Percentiles rank a stretch among this genome's conserved stretches.
Conservation (phyloP, 2,329 filamentous ascomycete genomes). For the Ilyonectria destructans region DNA sequence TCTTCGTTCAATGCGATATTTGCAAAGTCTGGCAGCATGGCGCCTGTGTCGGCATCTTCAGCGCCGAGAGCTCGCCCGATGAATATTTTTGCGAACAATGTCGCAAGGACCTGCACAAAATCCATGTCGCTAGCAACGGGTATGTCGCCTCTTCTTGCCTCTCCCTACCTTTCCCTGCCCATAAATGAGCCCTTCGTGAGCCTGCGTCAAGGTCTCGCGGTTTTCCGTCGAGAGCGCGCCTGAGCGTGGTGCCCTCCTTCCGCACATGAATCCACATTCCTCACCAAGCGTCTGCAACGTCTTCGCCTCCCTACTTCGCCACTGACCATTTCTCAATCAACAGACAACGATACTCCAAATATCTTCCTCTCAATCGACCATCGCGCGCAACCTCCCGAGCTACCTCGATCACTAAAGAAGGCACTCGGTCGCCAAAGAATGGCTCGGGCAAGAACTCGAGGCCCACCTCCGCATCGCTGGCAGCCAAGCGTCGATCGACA, state of each 20-base stretch:
- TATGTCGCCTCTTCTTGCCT: slow-evolving; percentile 65
- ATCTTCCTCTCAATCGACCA: slow-evolving; percentile 72
- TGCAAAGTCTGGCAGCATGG: slow-evolving; percentile 99
- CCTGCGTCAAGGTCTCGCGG: neutral
- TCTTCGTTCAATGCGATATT: slow-evolving; percentile 98
- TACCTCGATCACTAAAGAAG: slow-evolving; percentile 68
- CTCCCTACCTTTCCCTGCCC: neutral
- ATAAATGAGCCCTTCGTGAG: neutral
- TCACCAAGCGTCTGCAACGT: neutral
- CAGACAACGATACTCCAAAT: slow-evolving; percentile 79
- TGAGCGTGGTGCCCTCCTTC: slow-evolving; percentile 14
- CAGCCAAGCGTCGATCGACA: slow-evolving; percentile 87
- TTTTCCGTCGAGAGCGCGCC: slow-evolving; percentile 5
- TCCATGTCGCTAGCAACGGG: slow-evolving; percentile 87
- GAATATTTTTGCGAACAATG: slow-evolving; percentile 99
- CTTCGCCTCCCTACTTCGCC: slow-evolving; percentile 55
- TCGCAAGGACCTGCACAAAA: slow-evolving; percentile 90
- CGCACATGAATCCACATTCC: slow-evolving; percentile 7
- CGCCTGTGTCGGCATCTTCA: slow-evolving; percentile 96
- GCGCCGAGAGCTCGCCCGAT: slow-evolving; percentile 92
- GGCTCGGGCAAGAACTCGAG: slow-evolving; percentile 72
- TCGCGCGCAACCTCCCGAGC: slow-evolving; percentile 75
- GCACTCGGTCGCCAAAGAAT: slow-evolving; percentile 75
- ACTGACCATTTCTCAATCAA: slow-evolving; percentile 41
- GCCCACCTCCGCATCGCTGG: slow-evolving; percentile 66